These are phyloP conservation scores for Nakaseomyces nivariensis DNA, from an alignment of 1,139 yeast genomes.

Conservation along the genomic window DNA sequence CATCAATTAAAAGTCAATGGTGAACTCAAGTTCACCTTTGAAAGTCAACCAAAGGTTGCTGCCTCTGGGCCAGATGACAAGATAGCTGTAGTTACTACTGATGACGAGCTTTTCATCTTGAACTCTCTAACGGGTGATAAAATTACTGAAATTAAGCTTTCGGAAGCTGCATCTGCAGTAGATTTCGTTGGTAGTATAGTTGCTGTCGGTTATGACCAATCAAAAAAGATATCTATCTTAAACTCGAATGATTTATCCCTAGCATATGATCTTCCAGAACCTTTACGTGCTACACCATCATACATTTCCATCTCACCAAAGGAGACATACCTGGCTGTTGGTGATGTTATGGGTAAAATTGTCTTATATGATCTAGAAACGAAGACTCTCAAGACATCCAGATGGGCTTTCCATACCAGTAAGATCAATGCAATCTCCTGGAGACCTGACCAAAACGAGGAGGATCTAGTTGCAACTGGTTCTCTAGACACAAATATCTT, in stretches of 20 bases:
- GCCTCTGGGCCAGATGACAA: constrained; percentile 28
- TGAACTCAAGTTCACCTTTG: constrained; percentile 30
- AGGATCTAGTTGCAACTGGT: constrained; percentile 63
- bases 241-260: constrained; percentile 32
- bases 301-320: constrained; percentile 62
- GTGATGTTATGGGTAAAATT: constrained; percentile 81
- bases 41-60: constrained; percentile 57
- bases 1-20: constrained; percentile 48
- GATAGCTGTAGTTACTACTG: constrained; percentile 32
- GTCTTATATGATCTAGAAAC: constrained; percentile 50
- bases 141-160: constrained; percentile 22
- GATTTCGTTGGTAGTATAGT: constrained; percentile 36
- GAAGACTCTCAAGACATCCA: constrained; percentile 57
- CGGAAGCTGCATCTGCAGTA: constrained; percentile 37
- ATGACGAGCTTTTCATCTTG: constrained; percentile 23
- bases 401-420: constrained; percentile 95
- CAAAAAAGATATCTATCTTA: constrained; percentile 29
- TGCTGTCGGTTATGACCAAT: constrained; percentile 41
- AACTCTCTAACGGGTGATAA: constrained; percentile 22
- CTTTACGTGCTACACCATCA: constrained; percentile 55
- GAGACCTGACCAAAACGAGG: constrained; percentile 45
- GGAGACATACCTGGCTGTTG: constrained; percentile 64
- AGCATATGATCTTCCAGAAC: constrained; percentile 18
- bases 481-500: constrained; percentile 77
- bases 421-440: constrained; percentile 68